Base-by-base conservation (phyloP, 148 eudicot genomes). In the Chenopodium quinoa region DNA sequence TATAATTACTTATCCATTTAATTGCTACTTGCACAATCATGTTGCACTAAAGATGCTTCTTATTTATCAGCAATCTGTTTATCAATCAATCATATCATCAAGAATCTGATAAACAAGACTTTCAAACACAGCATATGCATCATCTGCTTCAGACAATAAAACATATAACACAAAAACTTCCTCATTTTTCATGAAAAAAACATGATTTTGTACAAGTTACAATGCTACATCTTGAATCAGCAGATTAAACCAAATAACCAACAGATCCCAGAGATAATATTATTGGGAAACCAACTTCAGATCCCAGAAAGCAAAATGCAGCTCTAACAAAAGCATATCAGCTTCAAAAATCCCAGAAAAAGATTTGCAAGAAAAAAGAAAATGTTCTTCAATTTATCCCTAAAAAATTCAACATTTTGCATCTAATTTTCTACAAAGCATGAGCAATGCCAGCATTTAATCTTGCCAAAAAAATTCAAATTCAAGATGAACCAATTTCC, bases 201-300 rank as follows among this genome's bases (percentile, higher is more conserved):
- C 67, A 23, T 47, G 29, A 63, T 80, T 80, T 80, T 56, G 54
- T 58, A 71, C 62, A 27, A 73, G 9, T 22, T n/a, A 56, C 75
- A 79, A 71, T 71, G 25, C 69, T 12, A 60, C 68, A 71, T 37
- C 70, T 71, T 19, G 23, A 60, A 62, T 60, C 23, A 50, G 27
- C 34, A 72, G 22, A 56, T 72, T 29, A 80, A 40, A 31, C 75
- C 29, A 79, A 22, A 16, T 54, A 68, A 34, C 31, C 17, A 50
- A 14, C 70, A 80, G 56, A 70, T 72, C 75, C 25, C 58, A 56
- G 34, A 79, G 1, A 4, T 40, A 64, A 0, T 17, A 22, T 19
- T 9, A 78, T 48, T 67, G 73, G 74, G 44, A 66, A 67, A 67
- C 14, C 48, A 73, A 73, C 71, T 40, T 58, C 12, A 72, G 44